Evolutionary conservation across 2,329 filamentous ascomycete genomes (phyloP), one percentile per base, ranked within the genome.

Genomic region (Neopestalotiopsis clavispora): DNA sequence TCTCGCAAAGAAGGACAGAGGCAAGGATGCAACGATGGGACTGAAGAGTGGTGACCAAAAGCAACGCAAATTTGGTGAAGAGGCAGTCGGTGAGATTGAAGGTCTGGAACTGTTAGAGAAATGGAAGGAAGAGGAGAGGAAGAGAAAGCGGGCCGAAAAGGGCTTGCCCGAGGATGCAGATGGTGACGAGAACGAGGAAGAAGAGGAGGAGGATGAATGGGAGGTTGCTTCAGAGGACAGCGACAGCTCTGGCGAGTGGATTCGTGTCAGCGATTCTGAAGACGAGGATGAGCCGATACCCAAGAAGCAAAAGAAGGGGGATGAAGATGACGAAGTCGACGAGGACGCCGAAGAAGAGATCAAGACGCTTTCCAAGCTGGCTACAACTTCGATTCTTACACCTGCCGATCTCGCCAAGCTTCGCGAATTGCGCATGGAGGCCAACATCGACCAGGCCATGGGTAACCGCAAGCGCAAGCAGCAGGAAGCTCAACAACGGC

Each of bases 351-450:
- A 76, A 2, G 72, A 64, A 49, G 82, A 85, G 69, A 74, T 83
- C 6, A 78, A 84, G 68, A 83, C 84, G 71, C 87, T 90, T 72
- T 90, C 91, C 13, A 94, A 90, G 75, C 89, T 98, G 58, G 95
- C 95, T n/a, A 97, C 94, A 0, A 97, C 94, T 2, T 92, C 93
- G 63, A 97, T 99, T 72, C 90, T 99, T 71, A 99, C 96, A 0
- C 96, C 96, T 0, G 96, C 96, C 13, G 96, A 99, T 80, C 88
- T 98, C n/a, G 91, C 93, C 74, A 98, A 98, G 80, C 91, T 99
- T 23, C 90, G 94, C 71, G 95, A 98, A 81, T 90, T 99, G 30
- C 93, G 94, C 61, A 85, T 92, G 64, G 85, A 92, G 58, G 90
- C 94, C 23, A 88, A 89, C 45, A 83, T 98, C 61, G 89, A 92